Conservation (phyloP, 176 grass and related monocot species). For the Oryza rufipogon region DNA sequence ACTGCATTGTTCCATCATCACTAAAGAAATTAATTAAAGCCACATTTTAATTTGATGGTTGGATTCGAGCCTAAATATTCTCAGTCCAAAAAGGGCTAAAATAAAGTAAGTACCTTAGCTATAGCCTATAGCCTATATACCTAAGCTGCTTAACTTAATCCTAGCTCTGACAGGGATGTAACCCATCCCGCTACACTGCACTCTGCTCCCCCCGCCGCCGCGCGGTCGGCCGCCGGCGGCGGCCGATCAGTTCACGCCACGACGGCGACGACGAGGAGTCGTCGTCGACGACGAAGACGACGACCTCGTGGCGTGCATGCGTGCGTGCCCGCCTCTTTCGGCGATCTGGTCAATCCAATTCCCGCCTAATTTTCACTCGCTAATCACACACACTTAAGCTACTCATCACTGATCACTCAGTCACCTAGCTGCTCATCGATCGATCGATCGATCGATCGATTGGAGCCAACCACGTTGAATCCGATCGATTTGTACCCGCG, state of each 20-base stretch:
- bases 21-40: no score
- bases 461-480: neutral
- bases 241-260: neutral
- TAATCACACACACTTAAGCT: no score
- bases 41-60: neutral
- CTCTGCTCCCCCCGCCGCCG: neutral
- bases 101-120: neutral
- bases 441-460: neutral
- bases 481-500: neutral
- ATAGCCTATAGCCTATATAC: no score
- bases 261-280: neutral
- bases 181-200: neutral
- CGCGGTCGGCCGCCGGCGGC: no score
- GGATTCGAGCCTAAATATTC: slow-evolving; percentile 24
- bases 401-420: neutral
- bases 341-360: neutral
- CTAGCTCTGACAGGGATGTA: neutral
- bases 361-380: neutral
- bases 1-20: no score
- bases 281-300: neutral
- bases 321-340: neutral
- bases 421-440: neutral
- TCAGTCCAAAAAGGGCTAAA: no score
- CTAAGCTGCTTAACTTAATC: neutral
- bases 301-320: neutral